phyloP scores from a whole-genome alignment of 129 eudicot species.

The Chrysanthemum seticuspe region DNA sequence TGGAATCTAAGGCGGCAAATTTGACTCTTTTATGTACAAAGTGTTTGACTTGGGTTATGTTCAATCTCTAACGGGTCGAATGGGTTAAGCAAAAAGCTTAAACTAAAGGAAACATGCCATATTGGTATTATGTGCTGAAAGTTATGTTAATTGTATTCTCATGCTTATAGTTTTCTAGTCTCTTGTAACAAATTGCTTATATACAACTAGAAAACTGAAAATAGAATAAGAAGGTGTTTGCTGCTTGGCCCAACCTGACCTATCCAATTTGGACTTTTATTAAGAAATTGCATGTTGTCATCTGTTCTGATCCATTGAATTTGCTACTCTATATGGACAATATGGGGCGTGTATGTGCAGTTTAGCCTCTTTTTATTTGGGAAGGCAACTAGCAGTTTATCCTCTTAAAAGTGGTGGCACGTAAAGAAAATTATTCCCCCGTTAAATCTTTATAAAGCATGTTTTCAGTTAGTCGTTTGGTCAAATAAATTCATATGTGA shows the following conservation, averaged over 20 bases:
- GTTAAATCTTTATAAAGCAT: no score
- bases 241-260: background rate
- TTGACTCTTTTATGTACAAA: background rate
- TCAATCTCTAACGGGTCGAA: background rate
- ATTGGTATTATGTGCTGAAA: background rate
- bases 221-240: background rate
- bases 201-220: background rate
- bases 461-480: no score
- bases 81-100: background rate
- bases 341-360: no score
- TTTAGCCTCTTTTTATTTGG: no score
- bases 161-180: slow-evolving; percentile 1
- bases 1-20: background rate
- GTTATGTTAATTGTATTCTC: no score
- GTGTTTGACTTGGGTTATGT: background rate
- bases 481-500: background rate
- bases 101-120: background rate
- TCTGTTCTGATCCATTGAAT: no score
- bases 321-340: no score
- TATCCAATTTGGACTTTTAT: background rate
- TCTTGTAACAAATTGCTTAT: background rate
- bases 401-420: no score
- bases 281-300: background rate
- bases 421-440: no score
- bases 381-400: no score